These are phyloP conservation scores for Cucurbitaria berberidis DNA, from an alignment of 2,329 filamentous ascomycete genomes.

Conservation along the genomic window DNA sequence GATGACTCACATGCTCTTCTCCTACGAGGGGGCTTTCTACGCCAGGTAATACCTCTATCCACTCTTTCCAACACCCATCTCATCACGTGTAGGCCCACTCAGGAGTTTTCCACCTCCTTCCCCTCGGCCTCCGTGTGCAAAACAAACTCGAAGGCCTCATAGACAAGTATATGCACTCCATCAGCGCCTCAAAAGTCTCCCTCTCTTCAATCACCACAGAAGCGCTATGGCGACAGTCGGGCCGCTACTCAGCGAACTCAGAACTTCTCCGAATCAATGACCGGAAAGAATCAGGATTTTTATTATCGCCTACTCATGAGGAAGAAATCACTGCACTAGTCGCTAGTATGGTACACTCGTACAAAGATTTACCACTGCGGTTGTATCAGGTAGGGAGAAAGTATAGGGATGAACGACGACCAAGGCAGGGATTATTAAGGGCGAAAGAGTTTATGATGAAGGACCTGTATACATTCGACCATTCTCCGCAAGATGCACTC, in stretches of 20 bases:
- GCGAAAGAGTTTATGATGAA: conserved; percentile 97
- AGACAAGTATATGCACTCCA: conserved; percentile 82
- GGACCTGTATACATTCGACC: conserved; percentile 95
- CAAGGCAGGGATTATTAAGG: conserved; percentile 84
- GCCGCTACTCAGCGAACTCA: conserved; percentile 76
- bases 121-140: conserved; percentile 84
- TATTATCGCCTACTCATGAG: conserved; percentile 92
- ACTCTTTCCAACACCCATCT: conserved; percentile 6
- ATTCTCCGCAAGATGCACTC: conserved; percentile 69
- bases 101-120: conserved; percentile 90
- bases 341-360: conserved; percentile 73
- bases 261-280: conserved; percentile 86
- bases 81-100: conserved; percentile 70
- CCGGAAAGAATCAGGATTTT: conserved; percentile 73
- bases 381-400: conserved; percentile 94
- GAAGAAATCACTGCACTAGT: conserved; percentile 92
- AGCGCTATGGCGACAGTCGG: conserved; percentile 80
- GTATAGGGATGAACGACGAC: conserved; percentile 90
- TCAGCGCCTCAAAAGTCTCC: conserved; percentile 82
- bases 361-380: conserved; percentile 83
- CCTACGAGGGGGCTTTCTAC: conserved; percentile 54
- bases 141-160: conserved; percentile 85
- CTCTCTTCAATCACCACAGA: conserved; percentile 87
- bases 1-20: conserved; percentile 54
- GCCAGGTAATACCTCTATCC: conserved; percentile 41